A percentile compares a stretch with the other conserved stretches of the same genome.
Conservation (phyloP, 2,329 filamentous ascomycete species). For the Penicillium sp. region DNA sequence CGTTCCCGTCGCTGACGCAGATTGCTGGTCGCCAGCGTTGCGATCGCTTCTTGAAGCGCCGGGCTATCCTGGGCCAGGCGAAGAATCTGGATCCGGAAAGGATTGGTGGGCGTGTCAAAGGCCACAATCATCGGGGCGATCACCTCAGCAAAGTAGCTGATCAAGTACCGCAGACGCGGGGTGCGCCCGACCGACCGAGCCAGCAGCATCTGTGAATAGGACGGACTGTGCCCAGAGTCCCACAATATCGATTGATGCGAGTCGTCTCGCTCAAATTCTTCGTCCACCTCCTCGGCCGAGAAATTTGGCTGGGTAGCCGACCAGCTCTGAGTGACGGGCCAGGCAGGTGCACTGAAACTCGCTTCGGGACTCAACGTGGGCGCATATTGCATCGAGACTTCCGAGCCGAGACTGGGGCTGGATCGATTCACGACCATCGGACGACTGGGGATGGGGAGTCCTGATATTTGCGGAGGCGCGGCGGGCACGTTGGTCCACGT, state of each 20-base stretch:
- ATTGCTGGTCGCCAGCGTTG: slow-evolving; percentile 82
- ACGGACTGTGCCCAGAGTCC: slow-evolving; percentile 24
- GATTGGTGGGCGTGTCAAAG: slow-evolving; percentile 79
- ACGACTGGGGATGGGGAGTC: slow-evolving; percentile 16
- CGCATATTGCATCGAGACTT: slow-evolving; percentile 12
- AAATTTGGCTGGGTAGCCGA: slow-evolving; percentile 5
- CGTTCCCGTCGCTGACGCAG: slow-evolving; percentile 68
- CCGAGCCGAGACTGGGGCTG: slow-evolving; percentile 11
- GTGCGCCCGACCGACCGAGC: slow-evolving; percentile 54
- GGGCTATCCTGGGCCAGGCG: slow-evolving; percentile 70
- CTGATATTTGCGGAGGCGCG: slow-evolving; percentile 16
- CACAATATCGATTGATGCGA: slow-evolving; percentile 12
- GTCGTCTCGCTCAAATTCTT: slow-evolving; percentile 15
- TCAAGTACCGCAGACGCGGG: slow-evolving; percentile 76
- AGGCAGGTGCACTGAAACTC: slow-evolving; percentile 9
- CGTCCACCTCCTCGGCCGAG: slow-evolving; percentile 14
- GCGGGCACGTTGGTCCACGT: slow-evolving; percentile 15
- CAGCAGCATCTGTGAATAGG: slow-evolving; percentile 33
- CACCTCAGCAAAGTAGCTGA: slow-evolving; percentile 89
- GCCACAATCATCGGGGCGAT: slow-evolving; percentile 89
- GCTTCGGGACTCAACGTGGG: slow-evolving; percentile 12
- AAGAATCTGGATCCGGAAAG: slow-evolving; percentile 77
- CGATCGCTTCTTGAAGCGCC: slow-evolving; percentile 86
- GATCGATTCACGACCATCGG: slow-evolving; percentile 8
- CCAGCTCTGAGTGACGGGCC: slow-evolving; percentile 11